Conservation (phyloP, 805 yeast species). For the Wickerhamomyces queroliae region DNA sequence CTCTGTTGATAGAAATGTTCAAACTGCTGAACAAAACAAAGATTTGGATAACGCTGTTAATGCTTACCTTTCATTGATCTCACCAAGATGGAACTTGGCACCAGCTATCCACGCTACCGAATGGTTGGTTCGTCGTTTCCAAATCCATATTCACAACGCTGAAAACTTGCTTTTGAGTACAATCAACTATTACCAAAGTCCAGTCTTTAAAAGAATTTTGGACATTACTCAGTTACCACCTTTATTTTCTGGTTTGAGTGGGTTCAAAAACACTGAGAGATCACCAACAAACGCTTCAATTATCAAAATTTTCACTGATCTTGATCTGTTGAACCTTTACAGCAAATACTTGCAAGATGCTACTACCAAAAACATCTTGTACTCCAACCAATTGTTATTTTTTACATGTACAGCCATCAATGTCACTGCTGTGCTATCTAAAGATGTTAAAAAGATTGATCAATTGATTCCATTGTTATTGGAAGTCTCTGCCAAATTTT, state of each 20-base stretch:
- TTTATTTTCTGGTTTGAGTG: slow-evolving; percentile 64
- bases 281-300: slow-evolving; percentile 64
- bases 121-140: slow-evolving; percentile 91
- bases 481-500: slow-evolving; percentile 51
- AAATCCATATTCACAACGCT: slow-evolving; percentile 74
- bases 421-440: slow-evolving; percentile 52
- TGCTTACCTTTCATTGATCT: slow-evolving; percentile 64
- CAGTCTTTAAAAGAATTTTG: slow-evolving; percentile 70
- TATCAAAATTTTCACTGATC: slow-evolving; percentile 68
- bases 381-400: slow-evolving; percentile 69
- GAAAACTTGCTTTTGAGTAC: slow-evolving; percentile 67
- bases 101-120: slow-evolving; percentile 82
- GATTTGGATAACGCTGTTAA: slow-evolving; percentile 70
- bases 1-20: slow-evolving; percentile 75
- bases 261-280: slow-evolving; percentile 58
- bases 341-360: slow-evolving; percentile 40
- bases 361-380: slow-evolving; percentile 49
- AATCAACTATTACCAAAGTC: slow-evolving; percentile 73
- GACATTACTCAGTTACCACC: slow-evolving; percentile 77
- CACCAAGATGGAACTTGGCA: slow-evolving; percentile 70
- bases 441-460: slow-evolving; percentile 36
- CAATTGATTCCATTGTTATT: slow-evolving; percentile 50
- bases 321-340: slow-evolving; percentile 62
- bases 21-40: slow-evolving; percentile 69
- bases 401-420: slow-evolving; percentile 68